These are phyloP conservation scores for Cercophora sp. DNA, from an alignment of 495 filamentous ascomycete species.

Conservation along the genomic window DNA sequence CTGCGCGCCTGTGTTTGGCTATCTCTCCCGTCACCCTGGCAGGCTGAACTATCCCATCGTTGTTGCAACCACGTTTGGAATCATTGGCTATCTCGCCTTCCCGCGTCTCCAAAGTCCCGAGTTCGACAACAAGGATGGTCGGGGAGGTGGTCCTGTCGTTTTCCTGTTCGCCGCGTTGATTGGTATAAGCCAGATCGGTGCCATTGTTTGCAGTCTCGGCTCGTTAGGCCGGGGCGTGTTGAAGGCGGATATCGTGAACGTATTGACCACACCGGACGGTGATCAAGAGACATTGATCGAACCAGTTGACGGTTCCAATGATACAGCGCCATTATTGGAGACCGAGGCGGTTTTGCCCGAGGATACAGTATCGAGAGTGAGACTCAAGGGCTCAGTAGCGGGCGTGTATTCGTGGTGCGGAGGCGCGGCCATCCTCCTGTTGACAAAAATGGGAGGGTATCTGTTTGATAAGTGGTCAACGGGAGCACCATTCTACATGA, in stretches of 20 bases:
- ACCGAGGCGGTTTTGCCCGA: conserved; percentile 12
- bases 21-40: conserved; percentile 57
- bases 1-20: conserved; percentile 83
- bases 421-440: conserved; percentile 81
- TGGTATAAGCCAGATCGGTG: conserved; percentile 88
- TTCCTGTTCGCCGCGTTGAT: conserved; percentile 75
- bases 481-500: conserved; percentile 85
- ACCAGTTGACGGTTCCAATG: conserved; percentile 15
- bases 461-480: conserved; percentile 68
- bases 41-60: conserved; percentile 71
- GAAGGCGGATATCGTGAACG: conserved; percentile 41
- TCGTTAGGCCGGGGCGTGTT: conserved; percentile 78
- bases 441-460: conserved; percentile 89
- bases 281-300: conserved; percentile 29
- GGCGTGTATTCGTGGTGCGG: conserved; percentile 89
- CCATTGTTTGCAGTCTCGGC: conserved; percentile 88
- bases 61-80: conserved; percentile 63
- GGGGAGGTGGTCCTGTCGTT: conserved; percentile 59
- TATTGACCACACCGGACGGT: conserved; percentile 8
- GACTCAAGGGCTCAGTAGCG: conserved; percentile 88
- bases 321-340: conserved; percentile 33
- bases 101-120: conserved; percentile 67
- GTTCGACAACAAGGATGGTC: conserved; percentile 50
- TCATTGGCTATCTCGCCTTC: conserved; percentile 72
- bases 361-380: conserved; percentile 38